Evolutionary conservation across 306 rosid species (phyloP).

Genomic region (Albizia julibrissin): DNA sequence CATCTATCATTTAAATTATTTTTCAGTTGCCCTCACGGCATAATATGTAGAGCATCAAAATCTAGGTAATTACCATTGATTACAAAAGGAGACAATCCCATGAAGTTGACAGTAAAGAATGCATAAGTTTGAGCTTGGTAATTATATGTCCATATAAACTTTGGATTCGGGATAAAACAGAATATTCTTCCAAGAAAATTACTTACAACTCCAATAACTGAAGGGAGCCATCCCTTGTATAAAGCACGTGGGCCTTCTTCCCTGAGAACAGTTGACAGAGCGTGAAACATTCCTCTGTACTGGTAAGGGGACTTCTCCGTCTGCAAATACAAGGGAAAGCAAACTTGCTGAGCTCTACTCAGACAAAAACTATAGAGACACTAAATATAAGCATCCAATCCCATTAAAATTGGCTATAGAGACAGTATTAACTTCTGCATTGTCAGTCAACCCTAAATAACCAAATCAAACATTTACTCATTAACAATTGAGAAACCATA

Average conservation of each 20-base stretch:
- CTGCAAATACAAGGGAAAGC: constrained; percentile 47
- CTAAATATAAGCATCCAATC: background rate
- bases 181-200: constrained; percentile 17
- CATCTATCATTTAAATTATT: background rate
- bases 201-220: constrained; percentile 99
- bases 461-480: constrained; percentile 20
- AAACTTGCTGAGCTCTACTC: constrained; percentile 17
- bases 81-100: background rate
- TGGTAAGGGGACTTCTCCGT: constrained; percentile 91
- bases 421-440: background rate
- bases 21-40: background rate
- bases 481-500: constrained; percentile 23
- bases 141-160: background rate
- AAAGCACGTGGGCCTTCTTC: constrained; percentile 98
- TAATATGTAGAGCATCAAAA: background rate
- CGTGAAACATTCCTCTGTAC: constrained; percentile 98
- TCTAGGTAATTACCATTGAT: constrained; percentile 8
- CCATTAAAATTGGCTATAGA: constrained; percentile 14
- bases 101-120: constrained; percentile 6
- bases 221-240: constrained; percentile 99
- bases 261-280: constrained; percentile 82
- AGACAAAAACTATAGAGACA: constrained; percentile 9
- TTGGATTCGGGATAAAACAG: constrained; percentile 7
- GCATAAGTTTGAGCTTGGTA: background rate
- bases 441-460: background rate